Base-by-base conservation (phyloP, 495 filamentous ascomycete genomes). In the Aspergillus sclerotioniger region DNA sequence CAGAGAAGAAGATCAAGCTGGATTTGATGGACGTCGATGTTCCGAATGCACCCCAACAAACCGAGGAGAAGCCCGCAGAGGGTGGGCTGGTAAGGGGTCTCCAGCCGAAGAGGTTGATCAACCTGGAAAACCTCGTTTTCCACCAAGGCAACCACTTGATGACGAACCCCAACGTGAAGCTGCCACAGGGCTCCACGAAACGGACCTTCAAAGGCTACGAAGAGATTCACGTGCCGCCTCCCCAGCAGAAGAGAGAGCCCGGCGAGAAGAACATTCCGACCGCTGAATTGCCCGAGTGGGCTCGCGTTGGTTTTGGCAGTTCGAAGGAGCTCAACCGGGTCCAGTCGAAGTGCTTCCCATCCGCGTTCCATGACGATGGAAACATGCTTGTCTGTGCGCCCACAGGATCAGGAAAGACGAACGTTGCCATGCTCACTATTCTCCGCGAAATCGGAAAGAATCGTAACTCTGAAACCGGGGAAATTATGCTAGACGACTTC, bases 331-430 rank as follows among this genome's bases (percentile, higher is more conserved):
- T 99, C 15, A 99, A 99, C 76, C 90, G 92, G 37, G 91, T 99
- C 21, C 94, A 99, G 69, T 92, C 93, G 8, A 89, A 85, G 71
- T 97, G 93, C 67, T 99, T 84, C 66, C 90, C 92, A 3, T 82
- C 87, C 1, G 94, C 94, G 1, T 99, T 99, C 68, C 82, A 90
- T 48, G 90, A 96, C 58, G 94, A 99, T 75, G 92, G 90, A 1
- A 99, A 99, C 69, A 89, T 98, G 87, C 87, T 99, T 16, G 87
- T 99, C 63, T 99, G 94, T 73, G 94, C 94, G 5, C 94, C 94
- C 0, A 99, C 94, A 16, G 94, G 94, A 55, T 96, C 91, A 66
- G 94, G 94, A 66, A 99, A 99, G 76, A 99, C 94, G 10, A 99
- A 99, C 67, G 94, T 99, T 58, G 94, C 92, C 28, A 97, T 99